Evolutionary conservation across 225 moss, liverwort and hornwort species (phyloP).

Genomic region (Bryoerythrophyllum caledonicum): DNA sequence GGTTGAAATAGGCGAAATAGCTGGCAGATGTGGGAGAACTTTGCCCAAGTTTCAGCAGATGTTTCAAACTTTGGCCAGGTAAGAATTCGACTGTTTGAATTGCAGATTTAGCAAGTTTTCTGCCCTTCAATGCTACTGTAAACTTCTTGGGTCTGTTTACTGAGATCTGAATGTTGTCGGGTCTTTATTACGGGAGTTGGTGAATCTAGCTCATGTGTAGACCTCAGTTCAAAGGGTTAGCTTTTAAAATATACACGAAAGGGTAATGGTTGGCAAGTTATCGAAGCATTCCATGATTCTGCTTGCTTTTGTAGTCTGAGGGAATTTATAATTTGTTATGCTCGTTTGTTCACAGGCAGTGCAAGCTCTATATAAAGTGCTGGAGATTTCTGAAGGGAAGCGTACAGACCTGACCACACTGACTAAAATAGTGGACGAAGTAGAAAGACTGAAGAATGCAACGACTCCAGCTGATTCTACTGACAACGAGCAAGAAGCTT

Average conservation of each 20-base stretch:
- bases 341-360: constrained; percentile 57
- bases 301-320: constrained; percentile 2
- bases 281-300: neutral
- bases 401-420: constrained; percentile 66
- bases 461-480: constrained; percentile 18
- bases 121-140: neutral
- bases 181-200: neutral
- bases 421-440: constrained; percentile 69
- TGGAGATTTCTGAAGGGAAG: constrained; percentile 86
- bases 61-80: constrained; percentile 78
- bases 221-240: neutral
- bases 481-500: constrained; percentile 28
- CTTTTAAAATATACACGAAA: neutral
- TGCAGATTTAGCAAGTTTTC: neutral
- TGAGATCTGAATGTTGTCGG: neutral
- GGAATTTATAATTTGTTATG: neutral
- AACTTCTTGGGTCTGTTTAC: neutral
- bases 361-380: constrained; percentile 70
- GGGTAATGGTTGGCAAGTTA: neutral
- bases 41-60: constrained; percentile 87
- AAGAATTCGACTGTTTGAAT: constrained; percentile 2
- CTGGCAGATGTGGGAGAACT: constrained; percentile 99
- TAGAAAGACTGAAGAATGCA: constrained; percentile 49
- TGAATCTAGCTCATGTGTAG: neutral
- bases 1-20: constrained; percentile 68